Percentiles rank a stretch among this genome's conserved stretches.
Evolutionary conservation across 495 filamentous ascomycete genomes (phyloP).

Genomic region (Aspergillus cristatus): DNA sequence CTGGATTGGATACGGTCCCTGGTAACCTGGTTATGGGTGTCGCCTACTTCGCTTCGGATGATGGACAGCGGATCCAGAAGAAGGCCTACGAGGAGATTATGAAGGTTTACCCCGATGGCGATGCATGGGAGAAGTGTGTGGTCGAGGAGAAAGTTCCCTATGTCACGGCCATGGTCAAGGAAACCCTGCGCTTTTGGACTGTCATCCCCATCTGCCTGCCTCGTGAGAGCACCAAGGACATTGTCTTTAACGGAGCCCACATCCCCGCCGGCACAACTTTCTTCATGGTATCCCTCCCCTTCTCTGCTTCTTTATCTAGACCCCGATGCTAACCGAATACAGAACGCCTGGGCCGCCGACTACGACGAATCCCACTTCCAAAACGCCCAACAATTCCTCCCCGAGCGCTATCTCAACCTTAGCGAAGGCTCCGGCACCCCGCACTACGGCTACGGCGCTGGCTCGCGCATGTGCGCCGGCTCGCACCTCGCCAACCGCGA

Average conservation of each 20-base stretch:
- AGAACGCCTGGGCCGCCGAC: conserved; percentile 62
- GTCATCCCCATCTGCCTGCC: conserved; percentile 69
- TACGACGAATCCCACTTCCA: conserved; percentile 60
- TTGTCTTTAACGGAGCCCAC: conserved; percentile 46
- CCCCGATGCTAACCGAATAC: not conserved
- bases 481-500: conserved; percentile 59
- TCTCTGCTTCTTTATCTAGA: no score
- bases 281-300: conserved; percentile 43
- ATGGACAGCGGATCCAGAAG: conserved; percentile 55
- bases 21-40: conserved; percentile 64
- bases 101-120: conserved; percentile 52
- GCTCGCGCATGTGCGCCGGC: conserved; percentile 66
- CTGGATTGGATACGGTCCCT: conserved; percentile 60
- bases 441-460: conserved; percentile 63
- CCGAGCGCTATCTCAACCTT: conserved; percentile 56
- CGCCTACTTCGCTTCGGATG: conserved; percentile 54
- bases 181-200: conserved; percentile 61
- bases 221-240: conserved; percentile 53
- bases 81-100: conserved; percentile 56
- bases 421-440: conserved; percentile 51
- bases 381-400: conserved; percentile 46
- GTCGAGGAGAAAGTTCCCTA: conserved; percentile 64
- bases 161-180: conserved; percentile 59
- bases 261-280: conserved; percentile 59
- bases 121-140: conserved; percentile 57